Percentiles rank a stretch among this genome's conserved stretches.
phyloP scores from a whole-genome alignment of 306 rosid species.

The Hippophae rhamnoides region DNA sequence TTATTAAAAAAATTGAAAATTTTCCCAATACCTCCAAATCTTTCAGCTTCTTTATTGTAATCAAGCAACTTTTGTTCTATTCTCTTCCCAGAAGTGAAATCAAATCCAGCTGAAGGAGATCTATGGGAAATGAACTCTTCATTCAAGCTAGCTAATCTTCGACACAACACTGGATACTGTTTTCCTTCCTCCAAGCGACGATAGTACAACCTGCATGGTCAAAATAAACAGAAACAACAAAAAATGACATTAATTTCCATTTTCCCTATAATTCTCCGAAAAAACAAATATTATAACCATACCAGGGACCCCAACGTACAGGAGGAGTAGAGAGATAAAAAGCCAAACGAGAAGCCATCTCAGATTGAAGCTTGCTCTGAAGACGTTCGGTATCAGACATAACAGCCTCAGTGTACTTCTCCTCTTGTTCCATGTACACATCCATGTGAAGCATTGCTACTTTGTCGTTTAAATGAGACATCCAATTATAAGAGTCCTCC shows the following conservation, averaged over 20 bases:
- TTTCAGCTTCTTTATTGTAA: slow-evolving; percentile 72
- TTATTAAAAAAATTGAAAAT: background rate
- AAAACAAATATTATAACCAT: background rate
- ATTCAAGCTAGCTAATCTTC: slow-evolving; percentile 70
- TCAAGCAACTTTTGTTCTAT: slow-evolving; percentile 90
- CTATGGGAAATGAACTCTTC: slow-evolving; percentile 68
- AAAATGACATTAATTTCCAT: slow-evolving; percentile 1
- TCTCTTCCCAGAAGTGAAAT: slow-evolving; percentile 72
- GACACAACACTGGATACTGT: slow-evolving; percentile 64
- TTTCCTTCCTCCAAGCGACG: slow-evolving; percentile 88
- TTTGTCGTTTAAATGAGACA: slow-evolving; percentile 67
- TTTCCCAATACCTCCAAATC: slow-evolving; percentile 59
- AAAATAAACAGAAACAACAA: background rate
- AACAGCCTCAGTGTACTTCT: slow-evolving; percentile 74
- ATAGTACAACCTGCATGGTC: slow-evolving; percentile 57
- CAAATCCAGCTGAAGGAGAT: slow-evolving; percentile 79
- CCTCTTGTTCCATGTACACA: slow-evolving; percentile 92
- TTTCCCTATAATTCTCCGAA: background rate
- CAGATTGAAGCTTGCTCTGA: slow-evolving; percentile 69
- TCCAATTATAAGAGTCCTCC: slow-evolving; percentile 92
- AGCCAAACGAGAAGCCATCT: slow-evolving; percentile 76
- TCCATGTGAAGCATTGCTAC: slow-evolving; percentile 95
- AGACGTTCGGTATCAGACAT: slow-evolving; percentile 63
- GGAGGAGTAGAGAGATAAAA: slow-evolving; percentile 85
- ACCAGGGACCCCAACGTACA: slow-evolving; percentile 86